Evolutionary conservation across 768 basidiomycete genomes (phyloP), one percentile per base, ranked within the genome.

Genomic region (Coprinopsis cinerea): DNA sequence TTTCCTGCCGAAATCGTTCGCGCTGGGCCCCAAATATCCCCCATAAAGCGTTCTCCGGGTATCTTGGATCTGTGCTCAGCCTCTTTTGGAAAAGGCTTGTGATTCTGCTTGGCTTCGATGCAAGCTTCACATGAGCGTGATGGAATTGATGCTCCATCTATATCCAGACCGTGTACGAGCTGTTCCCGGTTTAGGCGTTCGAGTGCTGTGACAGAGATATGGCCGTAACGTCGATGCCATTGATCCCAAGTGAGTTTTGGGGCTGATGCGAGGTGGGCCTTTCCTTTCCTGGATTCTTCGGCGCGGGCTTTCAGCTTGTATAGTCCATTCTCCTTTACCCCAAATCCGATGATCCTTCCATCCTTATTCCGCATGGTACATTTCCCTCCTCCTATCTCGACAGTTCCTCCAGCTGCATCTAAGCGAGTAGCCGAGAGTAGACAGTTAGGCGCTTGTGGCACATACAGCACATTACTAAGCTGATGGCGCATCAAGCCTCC

Each of bases 21-120:
- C 1, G 59, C 58, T 1, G 64, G 64, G 35, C 68, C 66, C 64
- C 66, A 71, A 0, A 71, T 53, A 53, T 71, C 64, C 1, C 47
- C 43, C 28, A 56, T 50, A 22, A 53, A 32, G 1, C 56, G 18
- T 30, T 64, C 59, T 23, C 63, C 63, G 26, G 58, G 48, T 13
- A n/a, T 27, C 5, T 57, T 23, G n/a, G 50, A 53, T 48, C 53
- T 46, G 57, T 55, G 39, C 50, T 53, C 47, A 26, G 67, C 61
- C 45, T 64, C 56, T n/a, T 62, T 55, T 23, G 69, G 71, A 44
- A 68, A 66, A 3, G 63, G 52, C 3, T 44, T 44, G 5, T 61
- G 57, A 15, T 64, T 61, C 7, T 59, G 54, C 48, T 74, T 73
- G 1, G 66, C 67, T 36, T 62, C 51, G 39, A 71, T 58, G 54